Percentiles rank a stretch among this genome's conserved stretches.
phyloP scores from a whole-genome alignment of 805 yeast genomes.

The Zygoascus biomembranicola region DNA sequence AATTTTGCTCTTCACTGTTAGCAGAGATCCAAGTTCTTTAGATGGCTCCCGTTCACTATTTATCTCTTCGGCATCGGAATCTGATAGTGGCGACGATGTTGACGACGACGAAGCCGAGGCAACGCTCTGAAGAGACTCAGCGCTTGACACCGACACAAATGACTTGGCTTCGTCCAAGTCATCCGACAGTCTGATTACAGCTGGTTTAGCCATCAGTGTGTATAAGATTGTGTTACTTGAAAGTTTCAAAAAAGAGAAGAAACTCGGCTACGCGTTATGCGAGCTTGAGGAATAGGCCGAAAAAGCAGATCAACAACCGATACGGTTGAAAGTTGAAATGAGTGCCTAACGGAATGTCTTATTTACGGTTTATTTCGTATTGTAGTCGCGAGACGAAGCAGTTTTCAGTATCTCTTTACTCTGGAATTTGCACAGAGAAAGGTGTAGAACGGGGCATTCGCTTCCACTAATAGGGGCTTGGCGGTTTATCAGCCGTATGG shows the following conservation, averaged over 20 bases:
- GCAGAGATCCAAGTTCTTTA: background rate
- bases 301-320: background rate
- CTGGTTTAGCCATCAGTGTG: background rate
- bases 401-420: background rate
- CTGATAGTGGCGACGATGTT: conserved; percentile 2
- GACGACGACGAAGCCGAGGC: background rate
- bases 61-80: conserved; percentile 3
- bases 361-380: too few relatives aligned
- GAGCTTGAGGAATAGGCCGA: background rate
- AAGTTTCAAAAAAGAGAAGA: background rate
- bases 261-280: background rate
- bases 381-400: too few relatives aligned
- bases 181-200: conserved; percentile 8
- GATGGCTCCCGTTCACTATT: background rate
- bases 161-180: background rate
- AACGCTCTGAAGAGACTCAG: background rate
- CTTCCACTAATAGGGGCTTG: too few relatives aligned
- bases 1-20: background rate
- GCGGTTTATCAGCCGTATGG: too few relatives aligned
- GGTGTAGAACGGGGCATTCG: background rate
- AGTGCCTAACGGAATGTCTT: too few relatives aligned
- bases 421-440: background rate
- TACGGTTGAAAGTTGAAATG: too few relatives aligned
- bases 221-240: background rate
- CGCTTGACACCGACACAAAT: conserved; percentile 1